phyloP scores from a whole-genome alignment of 192 early-diverging fungal species.

The Gonapodya sp. region DNA sequence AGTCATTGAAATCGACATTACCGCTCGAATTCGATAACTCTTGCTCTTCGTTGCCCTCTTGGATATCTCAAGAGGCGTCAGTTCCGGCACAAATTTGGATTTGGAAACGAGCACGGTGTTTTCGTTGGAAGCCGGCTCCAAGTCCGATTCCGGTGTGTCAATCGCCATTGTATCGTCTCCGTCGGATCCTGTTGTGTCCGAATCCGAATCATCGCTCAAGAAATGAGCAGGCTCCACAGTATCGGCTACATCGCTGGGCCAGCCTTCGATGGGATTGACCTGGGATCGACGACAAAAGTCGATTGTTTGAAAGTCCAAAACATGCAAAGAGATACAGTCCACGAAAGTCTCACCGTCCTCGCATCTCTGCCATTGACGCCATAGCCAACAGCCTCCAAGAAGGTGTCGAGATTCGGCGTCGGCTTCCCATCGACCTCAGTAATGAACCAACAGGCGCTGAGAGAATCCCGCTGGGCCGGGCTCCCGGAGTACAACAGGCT shows the following conservation, averaged over 20 bases:
- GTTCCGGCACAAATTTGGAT: neutral
- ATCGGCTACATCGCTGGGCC: neutral
- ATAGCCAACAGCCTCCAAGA: neutral
- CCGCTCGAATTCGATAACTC: neutral
- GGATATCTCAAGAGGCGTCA: neutral
- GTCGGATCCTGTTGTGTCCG: neutral
- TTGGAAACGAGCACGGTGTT: neutral
- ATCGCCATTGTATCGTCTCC: neutral
- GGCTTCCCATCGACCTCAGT: constrained; percentile 4
- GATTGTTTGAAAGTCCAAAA: too few species aligned
- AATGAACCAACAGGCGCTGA: neutral
- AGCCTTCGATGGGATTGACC: neutral
- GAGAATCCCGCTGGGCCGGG: constrained; percentile 2
- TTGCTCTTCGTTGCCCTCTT: neutral
- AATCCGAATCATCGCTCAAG: neutral
- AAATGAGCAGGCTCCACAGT: neutral
- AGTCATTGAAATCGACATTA: too few species aligned
- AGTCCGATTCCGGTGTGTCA: neutral
- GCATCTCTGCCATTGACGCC: neutral
- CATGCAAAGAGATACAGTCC: neutral
- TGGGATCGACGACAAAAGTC: neutral
- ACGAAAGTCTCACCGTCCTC: neutral
- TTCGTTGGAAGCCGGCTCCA: neutral
- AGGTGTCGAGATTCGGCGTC: neutral
- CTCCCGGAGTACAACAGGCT: constrained; percentile 6